These are phyloP conservation scores for Amborella trichopoda DNA, from an alignment of 164 flowering plant genomes.

Conservation along the genomic window DNA sequence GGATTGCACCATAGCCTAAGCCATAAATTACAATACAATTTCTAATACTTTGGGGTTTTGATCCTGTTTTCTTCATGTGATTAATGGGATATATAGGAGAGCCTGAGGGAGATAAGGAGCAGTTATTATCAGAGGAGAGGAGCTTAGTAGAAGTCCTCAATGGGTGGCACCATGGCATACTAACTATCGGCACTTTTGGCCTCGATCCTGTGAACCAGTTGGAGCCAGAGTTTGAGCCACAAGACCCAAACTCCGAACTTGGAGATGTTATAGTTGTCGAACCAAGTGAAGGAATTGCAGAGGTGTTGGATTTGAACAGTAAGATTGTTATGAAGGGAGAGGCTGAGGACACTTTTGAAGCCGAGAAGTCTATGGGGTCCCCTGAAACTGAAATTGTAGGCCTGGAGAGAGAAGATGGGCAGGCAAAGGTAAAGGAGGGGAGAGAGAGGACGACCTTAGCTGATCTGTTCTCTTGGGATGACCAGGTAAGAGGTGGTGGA, in stretches of 20 bases:
- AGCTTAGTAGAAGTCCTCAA: slow-evolving; percentile 25
- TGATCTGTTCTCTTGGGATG: slow-evolving; percentile 49
- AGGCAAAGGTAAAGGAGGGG: slow-evolving; percentile 2
- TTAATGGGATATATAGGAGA: slow-evolving; percentile 12
- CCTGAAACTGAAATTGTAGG: background rate
- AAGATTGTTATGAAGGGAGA: too few relatives aligned
- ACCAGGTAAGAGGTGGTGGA: background rate
- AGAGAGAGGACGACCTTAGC: slow-evolving; percentile 48
- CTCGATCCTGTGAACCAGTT: slow-evolving; percentile 34
- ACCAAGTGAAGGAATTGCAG: too few relatives aligned
- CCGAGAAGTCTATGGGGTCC: too few relatives aligned
- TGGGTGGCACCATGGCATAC: slow-evolving; percentile 49
- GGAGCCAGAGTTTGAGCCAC: slow-evolving; percentile 5
- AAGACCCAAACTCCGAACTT: slow-evolving; percentile 10
- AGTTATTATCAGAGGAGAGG: slow-evolving; percentile 20
- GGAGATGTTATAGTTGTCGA: too few relatives aligned
- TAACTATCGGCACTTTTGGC: slow-evolving; percentile 66
- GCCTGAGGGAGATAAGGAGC: slow-evolving; percentile 24
- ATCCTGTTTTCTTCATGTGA: slow-evolving; percentile 14
- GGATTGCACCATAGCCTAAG: too few relatives aligned
- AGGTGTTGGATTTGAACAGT: too few relatives aligned
- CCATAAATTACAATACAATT: background rate
- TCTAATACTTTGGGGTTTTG: background rate
- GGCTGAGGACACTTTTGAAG: too few relatives aligned
- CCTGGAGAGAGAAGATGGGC: background rate